phyloP scores from a whole-genome alignment of 345 rosid species.

The Eucalyptus victrix region DNA sequence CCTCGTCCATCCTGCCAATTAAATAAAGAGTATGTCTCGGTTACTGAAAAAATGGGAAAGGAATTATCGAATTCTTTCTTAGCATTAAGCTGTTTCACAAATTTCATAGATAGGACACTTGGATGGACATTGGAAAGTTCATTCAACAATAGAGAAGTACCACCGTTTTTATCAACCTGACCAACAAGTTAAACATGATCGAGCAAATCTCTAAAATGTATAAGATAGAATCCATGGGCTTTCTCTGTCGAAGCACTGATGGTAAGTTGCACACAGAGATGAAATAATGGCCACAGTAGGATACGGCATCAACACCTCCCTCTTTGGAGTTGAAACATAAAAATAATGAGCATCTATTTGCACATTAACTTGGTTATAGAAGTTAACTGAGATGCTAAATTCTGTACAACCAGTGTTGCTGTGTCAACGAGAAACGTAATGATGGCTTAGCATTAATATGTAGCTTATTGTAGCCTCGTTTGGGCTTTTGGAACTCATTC shows the following conservation, averaged over 20 bases:
- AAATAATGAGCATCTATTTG: neutral
- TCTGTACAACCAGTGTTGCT: neutral
- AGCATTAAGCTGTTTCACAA: neutral
- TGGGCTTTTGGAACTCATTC: neutral
- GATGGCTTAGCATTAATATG: neutral
- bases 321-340: neutral
- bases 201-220: neutral
- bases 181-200: neutral
- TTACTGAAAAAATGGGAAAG: neutral
- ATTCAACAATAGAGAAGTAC: neutral
- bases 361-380: neutral
- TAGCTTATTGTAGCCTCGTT: neutral
- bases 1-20: conserved; percentile 77
- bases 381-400: neutral
- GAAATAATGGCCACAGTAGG: neutral
- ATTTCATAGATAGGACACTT: neutral
- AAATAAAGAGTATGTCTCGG: neutral
- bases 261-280: neutral
- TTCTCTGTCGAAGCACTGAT: neutral
- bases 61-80: neutral
- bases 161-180: neutral
- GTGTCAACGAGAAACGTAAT: neutral
- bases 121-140: neutral
- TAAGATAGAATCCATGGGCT: neutral
- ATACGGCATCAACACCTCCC: neutral